Evolutionary conservation across 805 yeast species (phyloP), one percentile per base, ranked within the genome.

Genomic region (Metschnikowia henanensis): DNA sequence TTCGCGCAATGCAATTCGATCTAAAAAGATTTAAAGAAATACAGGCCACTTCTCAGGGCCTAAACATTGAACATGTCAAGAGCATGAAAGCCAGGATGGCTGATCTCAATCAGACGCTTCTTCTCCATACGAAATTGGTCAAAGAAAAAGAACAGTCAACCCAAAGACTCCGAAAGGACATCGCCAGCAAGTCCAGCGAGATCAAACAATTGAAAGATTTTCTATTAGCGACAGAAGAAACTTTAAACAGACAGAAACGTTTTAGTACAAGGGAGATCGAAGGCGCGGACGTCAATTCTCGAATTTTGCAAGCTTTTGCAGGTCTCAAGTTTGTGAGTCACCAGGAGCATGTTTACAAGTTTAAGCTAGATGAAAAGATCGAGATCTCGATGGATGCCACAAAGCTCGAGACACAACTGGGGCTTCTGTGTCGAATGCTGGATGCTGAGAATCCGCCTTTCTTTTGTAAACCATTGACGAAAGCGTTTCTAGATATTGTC

Each of bases 261-360:
- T 51, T 51, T 37, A 43, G 40, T 21, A 35, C 31, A 26, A 32
- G 31, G 17, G 57, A 53, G 35, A 49, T 53, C 16, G 41, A 31
- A 9, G 45, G 22, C 4, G 33, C 51, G 9, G 37, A 53, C 19
- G 44, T 52, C n/a, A 57, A 52, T 30, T 60, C 59, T 37, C 50
- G 51, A 19, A 32, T 67, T 10, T 44, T 66, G 10, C 68, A 66
- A 45, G 49, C 51, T 4, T 38, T 61, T 12, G 47, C 70, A 1
- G 59, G 60, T 1, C 47, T 67, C 29, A 50, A 50, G 21, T 62
- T 50, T 31, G 21, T 51, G 4, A 32, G 46, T 4, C 18, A 32
- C 21, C 36, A 37, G 20, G 42, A 30, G 9, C 13, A 43, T 19
- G 16, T 37, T 4, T 43, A 25, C 23, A 49, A 45, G 34, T 51